Percentiles rank a stretch among this genome's conserved stretches.
Evolutionary conservation across 306 rosid species (phyloP).

Genomic region (Malus sieversii): DNA sequence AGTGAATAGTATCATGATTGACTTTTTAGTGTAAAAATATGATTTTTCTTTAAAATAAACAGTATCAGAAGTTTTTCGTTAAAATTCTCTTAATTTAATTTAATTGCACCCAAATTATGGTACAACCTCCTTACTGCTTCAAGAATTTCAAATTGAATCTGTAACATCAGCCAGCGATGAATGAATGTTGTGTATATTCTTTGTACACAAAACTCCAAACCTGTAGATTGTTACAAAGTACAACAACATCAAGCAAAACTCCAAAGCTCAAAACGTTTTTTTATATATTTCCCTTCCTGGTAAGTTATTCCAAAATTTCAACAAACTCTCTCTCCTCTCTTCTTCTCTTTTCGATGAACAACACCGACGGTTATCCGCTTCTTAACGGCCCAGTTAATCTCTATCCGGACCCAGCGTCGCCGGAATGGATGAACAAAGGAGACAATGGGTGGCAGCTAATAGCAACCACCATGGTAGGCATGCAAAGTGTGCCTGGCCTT

Average conservation of each 20-base stretch:
- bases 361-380: neutral
- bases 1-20: too few relatives aligned
- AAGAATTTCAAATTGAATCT: constrained; percentile 11
- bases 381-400: neutral
- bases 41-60: too few relatives aligned
- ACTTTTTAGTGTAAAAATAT: too few relatives aligned
- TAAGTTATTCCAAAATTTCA: constrained; percentile 21
- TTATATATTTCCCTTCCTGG: constrained; percentile 14
- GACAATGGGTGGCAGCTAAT: constrained; percentile 71
- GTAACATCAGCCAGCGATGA: constrained; percentile 12
- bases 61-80: too few relatives aligned
- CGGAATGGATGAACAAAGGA: constrained; percentile 56
- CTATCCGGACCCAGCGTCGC: constrained; percentile 18
- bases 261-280: constrained; percentile 10
- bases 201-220: constrained; percentile 1
- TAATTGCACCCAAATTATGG: neutral
- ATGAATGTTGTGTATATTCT: neutral
- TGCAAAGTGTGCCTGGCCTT: constrained; percentile 60
- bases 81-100: too few relatives aligned
- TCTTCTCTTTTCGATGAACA: constrained; percentile 15
- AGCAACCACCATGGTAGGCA: constrained; percentile 54
- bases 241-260: neutral
- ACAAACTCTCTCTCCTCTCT: neutral
- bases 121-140: neutral
- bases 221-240: constrained; percentile 30